Evolutionary conservation across 192 early-diverging fungal species (phyloP).

Genomic region (Glomus cerebriforme): DNA sequence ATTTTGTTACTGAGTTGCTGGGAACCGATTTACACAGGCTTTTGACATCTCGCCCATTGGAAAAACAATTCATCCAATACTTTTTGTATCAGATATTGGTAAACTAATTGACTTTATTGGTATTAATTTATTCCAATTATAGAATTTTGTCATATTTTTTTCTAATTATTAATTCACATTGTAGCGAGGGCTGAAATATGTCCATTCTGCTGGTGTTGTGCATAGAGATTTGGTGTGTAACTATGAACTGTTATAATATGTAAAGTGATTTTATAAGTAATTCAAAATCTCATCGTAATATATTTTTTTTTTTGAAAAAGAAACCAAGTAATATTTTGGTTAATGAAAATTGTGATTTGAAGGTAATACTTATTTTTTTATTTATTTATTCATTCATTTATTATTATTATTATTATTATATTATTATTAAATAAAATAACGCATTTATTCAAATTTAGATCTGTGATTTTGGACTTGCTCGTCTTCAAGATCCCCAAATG

Average conservation of each 20-base stretch:
- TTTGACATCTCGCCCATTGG: slow-evolving; percentile 84
- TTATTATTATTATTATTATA: no score
- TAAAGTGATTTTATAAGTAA: background rate
- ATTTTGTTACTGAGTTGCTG: slow-evolving; percentile 95
- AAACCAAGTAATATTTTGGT: slow-evolving; percentile 97
- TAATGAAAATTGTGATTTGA: slow-evolving; percentile 97
- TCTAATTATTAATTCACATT: background rate
- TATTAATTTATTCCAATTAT: background rate
- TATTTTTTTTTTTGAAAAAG: slow-evolving; percentile 26
- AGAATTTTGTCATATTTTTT: slow-evolving; percentile 27
- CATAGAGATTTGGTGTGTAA: slow-evolving; percentile 84
- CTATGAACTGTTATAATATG: background rate
- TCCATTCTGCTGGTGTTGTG: slow-evolving; percentile 94
- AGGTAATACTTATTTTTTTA: slow-evolving; percentile 40
- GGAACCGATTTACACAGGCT: slow-evolving; percentile 96
- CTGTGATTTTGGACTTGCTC: slow-evolving; percentile 96
- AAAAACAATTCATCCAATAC: slow-evolving; percentile 96
- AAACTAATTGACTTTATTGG: slow-evolving; percentile 35
- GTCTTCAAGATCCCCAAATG: slow-evolving; percentile 94
- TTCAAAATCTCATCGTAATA: slow-evolving; percentile 4
- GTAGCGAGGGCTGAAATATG: slow-evolving; percentile 85
- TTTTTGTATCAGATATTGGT: slow-evolving; percentile 95
- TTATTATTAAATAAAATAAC: background rate
- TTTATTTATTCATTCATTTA: no score
- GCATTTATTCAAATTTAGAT: slow-evolving; percentile 52